Conservation (phyloP, 1,284 basidiomycete genomes). For the Leccinum subrobustum region DNA sequence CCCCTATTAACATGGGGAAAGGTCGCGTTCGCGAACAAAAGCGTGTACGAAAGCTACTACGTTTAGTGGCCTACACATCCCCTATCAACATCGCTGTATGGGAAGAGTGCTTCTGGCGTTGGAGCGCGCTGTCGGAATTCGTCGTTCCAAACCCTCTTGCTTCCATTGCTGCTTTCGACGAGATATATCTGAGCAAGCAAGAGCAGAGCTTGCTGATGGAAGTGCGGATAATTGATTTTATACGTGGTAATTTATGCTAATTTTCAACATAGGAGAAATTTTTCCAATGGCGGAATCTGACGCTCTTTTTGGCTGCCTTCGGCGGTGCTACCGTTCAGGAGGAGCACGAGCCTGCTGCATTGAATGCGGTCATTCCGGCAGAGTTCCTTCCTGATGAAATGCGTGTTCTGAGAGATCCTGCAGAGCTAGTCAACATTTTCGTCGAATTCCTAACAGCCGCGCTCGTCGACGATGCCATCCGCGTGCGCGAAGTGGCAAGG, state of each 20-base stretch:
- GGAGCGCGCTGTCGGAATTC: constrained; percentile 54
- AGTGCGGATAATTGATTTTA: constrained; percentile 29
- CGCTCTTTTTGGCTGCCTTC: constrained; percentile 76
- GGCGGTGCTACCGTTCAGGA: constrained; percentile 67
- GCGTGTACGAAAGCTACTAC: constrained; percentile 69
- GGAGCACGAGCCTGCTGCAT: constrained; percentile 44
- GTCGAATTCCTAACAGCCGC: constrained; percentile 71
- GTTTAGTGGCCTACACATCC: constrained; percentile 61
- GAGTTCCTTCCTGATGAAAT: constrained; percentile 70
- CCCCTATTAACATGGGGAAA: constrained; percentile 17
- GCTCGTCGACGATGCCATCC: constrained; percentile 59
- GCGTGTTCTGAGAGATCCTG: constrained; percentile 59
- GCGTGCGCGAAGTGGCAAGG: constrained; percentile 72
- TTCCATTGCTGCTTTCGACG: constrained; percentile 34
- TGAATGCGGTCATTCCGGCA: constrained; percentile 57
- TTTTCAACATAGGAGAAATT: constrained; percentile 58
- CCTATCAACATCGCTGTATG: constrained; percentile 74
- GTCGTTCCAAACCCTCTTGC: constrained; percentile 40
- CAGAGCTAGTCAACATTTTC: constrained; percentile 59
- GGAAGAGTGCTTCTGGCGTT: constrained; percentile 77
- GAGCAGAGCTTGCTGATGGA: constrained; percentile 40
- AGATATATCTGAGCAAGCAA: constrained; percentile 36
- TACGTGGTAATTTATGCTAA: constrained; percentile 9
- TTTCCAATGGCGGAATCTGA: constrained; percentile 86
- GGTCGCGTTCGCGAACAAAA: constrained; percentile 80